phyloP scores from a whole-genome alignment of 768 basidiomycete species.

The Lentinula guzmanii region DNA sequence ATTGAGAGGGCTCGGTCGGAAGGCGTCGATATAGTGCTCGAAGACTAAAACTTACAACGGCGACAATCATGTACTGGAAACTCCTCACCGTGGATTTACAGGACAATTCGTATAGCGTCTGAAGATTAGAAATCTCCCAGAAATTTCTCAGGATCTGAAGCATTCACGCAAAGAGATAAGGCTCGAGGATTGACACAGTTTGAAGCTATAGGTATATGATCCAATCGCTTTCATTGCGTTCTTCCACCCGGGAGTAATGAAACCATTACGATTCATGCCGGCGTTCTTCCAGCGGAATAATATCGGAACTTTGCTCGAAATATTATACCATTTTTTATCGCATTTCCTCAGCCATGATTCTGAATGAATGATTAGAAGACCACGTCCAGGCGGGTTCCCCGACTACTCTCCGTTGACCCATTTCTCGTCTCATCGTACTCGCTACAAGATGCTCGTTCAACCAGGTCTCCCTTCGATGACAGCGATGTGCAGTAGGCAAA shows the following conservation, averaged over 20 bases:
- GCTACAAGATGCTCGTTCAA: background rate
- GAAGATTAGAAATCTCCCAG: background rate
- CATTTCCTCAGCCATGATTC: background rate
- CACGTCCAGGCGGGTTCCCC: background rate
- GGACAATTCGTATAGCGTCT: background rate
- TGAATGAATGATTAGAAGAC: background rate
- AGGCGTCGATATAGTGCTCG: constrained; percentile 52
- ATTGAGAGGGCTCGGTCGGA: constrained; percentile 40
- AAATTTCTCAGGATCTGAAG: background rate
- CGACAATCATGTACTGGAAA: background rate
- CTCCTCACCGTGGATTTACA: background rate
- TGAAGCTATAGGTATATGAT: background rate
- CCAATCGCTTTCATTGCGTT: background rate
- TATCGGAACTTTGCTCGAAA: background rate
- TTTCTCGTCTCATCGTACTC: background rate
- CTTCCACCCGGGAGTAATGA: background rate
- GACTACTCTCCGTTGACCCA: background rate
- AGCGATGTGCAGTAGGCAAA: too few relatives aligned
- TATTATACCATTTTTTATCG: background rate
- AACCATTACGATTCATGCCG: background rate
- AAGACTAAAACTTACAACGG: constrained; percentile 16
- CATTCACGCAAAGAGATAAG: background rate
- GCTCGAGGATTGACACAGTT: background rate
- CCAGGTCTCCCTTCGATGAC: background rate
- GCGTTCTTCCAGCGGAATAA: background rate